Percentiles rank a stretch among this genome's conserved stretches.
phyloP scores from a whole-genome alignment of 306 rosid species.

The Castanospermum australe region DNA sequence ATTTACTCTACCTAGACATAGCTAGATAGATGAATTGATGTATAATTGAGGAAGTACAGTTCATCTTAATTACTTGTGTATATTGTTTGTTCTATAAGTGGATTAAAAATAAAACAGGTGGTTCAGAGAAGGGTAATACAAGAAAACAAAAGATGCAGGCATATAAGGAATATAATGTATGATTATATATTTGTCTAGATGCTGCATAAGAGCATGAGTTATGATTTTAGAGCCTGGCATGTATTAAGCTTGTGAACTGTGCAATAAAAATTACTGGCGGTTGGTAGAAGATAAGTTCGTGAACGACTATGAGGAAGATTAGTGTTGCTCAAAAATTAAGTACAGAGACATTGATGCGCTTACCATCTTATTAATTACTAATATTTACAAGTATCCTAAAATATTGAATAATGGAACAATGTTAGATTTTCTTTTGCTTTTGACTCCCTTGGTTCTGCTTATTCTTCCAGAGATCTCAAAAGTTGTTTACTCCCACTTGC shows the following conservation, averaged over 20 bases:
- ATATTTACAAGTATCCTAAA: background rate
- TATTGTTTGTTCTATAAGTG: too few species aligned
- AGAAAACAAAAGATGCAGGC: background rate
- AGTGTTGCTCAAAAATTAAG: background rate
- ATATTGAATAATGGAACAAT: background rate
- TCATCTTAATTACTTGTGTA: constrained; percentile 4
- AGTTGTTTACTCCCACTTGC: too few species aligned
- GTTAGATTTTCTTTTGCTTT: background rate
- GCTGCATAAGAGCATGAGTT: background rate
- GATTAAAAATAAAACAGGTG: background rate
- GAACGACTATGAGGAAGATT: background rate
- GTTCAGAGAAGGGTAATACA: background rate
- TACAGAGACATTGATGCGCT: background rate
- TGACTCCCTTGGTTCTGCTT: background rate
- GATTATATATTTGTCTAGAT: background rate
- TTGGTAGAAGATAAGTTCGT: background rate
- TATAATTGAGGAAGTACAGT: background rate
- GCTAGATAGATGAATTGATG: too few species aligned
- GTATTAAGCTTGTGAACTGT: background rate
- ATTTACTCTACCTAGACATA: background rate
- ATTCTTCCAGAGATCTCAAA: background rate
- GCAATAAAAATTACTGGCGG: background rate
- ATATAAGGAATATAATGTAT: background rate
- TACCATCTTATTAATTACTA: too few species aligned
- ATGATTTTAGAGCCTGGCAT: background rate